Evolutionary conservation across 371 early-diverging fungal genomes (phyloP).

Genomic region (Fennellomyces sp.): DNA sequence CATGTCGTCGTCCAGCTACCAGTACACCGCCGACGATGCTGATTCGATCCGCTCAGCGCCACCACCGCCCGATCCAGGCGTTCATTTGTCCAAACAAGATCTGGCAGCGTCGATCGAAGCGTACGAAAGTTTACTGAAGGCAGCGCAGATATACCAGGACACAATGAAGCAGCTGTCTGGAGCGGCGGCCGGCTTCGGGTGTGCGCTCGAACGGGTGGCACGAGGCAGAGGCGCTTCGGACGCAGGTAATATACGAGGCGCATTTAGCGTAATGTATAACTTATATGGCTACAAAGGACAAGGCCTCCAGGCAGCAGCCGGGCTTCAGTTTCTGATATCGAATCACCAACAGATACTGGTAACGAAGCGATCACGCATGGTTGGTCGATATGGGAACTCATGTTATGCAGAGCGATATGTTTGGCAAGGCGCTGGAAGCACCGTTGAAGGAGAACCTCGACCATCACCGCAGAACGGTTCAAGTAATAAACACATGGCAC

Average conservation of each 20-base stretch:
- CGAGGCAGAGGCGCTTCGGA: slow-evolving; percentile 47
- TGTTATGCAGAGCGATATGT: slow-evolving; percentile 39
- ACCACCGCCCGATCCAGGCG: slow-evolving; percentile 10
- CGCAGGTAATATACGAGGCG: slow-evolving; percentile 15
- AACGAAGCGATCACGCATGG: slow-evolving; percentile 11
- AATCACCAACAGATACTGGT: slow-evolving; percentile 63
- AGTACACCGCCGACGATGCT: slow-evolving; percentile 22
- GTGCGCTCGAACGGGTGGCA: slow-evolving; percentile 52
- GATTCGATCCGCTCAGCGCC: slow-evolving; percentile 25
- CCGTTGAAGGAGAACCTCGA: slow-evolving; percentile 52
- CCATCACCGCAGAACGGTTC: slow-evolving; percentile 43
- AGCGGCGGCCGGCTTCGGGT: slow-evolving; percentile 55
- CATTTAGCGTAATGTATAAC: not conserved
- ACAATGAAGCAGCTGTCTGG: slow-evolving; percentile 48
- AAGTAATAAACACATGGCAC: slow-evolving; percentile 18
- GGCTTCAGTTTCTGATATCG: slow-evolving; percentile 55
- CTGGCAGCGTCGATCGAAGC: slow-evolving; percentile 26
- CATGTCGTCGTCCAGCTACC: slow-evolving; percentile 27
- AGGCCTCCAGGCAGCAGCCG: slow-evolving; percentile 57
- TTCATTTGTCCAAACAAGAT: slow-evolving; percentile 32
- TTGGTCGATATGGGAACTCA: not conserved
- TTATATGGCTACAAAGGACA: slow-evolving; percentile 24
- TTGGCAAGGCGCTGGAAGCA: slow-evolving; percentile 50
- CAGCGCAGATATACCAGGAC: slow-evolving; percentile 51
- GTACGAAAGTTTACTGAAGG: slow-evolving; percentile 32